Base-by-base conservation (phyloP, 1,139 yeast species). In the Blastobotrys capitulatus region DNA sequence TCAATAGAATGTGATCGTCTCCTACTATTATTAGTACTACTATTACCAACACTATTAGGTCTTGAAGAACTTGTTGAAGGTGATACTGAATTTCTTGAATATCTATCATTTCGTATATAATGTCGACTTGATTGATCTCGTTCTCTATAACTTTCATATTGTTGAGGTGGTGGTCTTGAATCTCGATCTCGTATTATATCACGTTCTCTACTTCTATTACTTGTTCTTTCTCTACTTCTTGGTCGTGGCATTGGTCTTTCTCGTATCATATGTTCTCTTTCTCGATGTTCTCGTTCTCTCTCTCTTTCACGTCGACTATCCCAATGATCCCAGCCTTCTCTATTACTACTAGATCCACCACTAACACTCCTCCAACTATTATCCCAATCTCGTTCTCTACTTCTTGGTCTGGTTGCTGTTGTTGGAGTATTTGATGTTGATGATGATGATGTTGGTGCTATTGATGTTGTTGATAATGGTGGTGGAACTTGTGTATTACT, bases 191-290 rank as follows among this genome's bases (percentile, higher is more conserved):
- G 32, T 22, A 18, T 36, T 7, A 27, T n/a, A 15, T 20, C 18
- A 20, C 18, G 10, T n/a, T 19, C 39, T 39, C 20, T n/a, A 20
- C 29, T 38, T 38, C 41, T 13, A n/a, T 26, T 13, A 20, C 27
- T 8, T 7, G 13, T 15, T 41, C 41, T 3, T 18, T 15, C 7
- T 27, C 35, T 27, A 38, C 37, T 25, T 31, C 36, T 37, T 44
- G 37, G 19, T 53, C 49, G 7, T 52, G 40, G 38, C 7, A 29
- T 8, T 6, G 22, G 38, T 10, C 25, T 15, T n/a, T 50, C 54
- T 15, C 58, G 37, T 19, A 55, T 60, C 6, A 60, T 51, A 36
- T 53, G 58, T 12, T 29, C 44, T 18, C 44, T 9, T 10, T 38
- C 25, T 29, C 44, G 41, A 36, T 35, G 40, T 20, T n/a, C 34